Conservation (phyloP, 306 rosid genomes). For the Prunus mongolica region DNA sequence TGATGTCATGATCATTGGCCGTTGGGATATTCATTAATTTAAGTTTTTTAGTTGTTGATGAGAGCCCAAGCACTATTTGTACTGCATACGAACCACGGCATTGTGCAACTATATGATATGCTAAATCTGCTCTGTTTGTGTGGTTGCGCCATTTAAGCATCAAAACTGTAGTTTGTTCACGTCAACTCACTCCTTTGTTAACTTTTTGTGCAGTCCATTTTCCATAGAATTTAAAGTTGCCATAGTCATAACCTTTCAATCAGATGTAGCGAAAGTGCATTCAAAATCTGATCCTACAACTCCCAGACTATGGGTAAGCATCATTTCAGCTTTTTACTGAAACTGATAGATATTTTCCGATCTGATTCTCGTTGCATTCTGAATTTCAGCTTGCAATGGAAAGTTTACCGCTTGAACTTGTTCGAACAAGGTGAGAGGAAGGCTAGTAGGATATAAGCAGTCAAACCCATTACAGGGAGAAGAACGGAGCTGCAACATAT, state of each 20-base stretch:
- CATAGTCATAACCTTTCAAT: constrained; percentile 64
- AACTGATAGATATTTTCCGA: not conserved
- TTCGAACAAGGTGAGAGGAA: constrained; percentile 46
- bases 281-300: constrained; percentile 68
- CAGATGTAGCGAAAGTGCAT: constrained; percentile 68
- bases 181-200: not conserved
- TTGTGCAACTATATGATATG: too few species aligned
- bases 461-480: not conserved
- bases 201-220: constrained; percentile 69
- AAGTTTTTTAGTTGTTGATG: too few species aligned
- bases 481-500: not conserved
- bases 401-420: constrained; percentile 79
- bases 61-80: too few species aligned
- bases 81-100: too few species aligned
- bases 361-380: constrained; percentile 1
- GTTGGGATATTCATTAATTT: too few species aligned
- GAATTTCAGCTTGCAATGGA: constrained; percentile 74
- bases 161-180: not conserved
- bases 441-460: not conserved
- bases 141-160: not conserved
- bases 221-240: constrained; percentile 81
- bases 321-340: not conserved
- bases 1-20: too few species aligned
- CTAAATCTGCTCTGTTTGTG: too few species aligned
- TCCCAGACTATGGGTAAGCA: constrained; percentile 85